These are phyloP conservation scores for Lactarius quietus DNA, from an alignment of 768 basidiomycete species.

Conservation along the genomic window DNA sequence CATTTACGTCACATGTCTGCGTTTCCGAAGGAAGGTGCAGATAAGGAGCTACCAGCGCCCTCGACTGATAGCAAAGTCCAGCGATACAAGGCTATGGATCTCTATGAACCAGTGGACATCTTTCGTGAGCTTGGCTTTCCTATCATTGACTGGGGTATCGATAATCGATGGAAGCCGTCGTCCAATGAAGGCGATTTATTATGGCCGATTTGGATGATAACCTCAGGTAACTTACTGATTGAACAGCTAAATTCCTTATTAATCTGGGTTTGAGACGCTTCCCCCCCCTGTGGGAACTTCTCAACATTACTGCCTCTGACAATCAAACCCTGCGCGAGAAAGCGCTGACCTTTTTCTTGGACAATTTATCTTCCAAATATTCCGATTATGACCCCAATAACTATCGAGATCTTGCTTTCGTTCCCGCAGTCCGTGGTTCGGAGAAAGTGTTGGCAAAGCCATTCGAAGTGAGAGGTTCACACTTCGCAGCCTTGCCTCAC, in stretches of 20 bases:
- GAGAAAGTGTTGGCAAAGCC: conserved; percentile 57
- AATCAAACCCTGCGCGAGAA: conserved; percentile 48
- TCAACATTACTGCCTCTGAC: conserved; percentile 62
- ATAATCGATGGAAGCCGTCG: conserved; percentile 70
- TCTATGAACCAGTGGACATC: conserved; percentile 80
- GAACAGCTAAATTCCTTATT: conserved; percentile 74
- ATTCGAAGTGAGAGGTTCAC: conserved; percentile 49
- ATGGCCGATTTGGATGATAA: background rate
- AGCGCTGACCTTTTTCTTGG: conserved; percentile 80
- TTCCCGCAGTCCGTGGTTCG: conserved; percentile 64
- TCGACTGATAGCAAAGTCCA: conserved; percentile 34
- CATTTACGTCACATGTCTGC: conserved; percentile 63
- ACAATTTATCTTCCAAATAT: conserved; percentile 64
- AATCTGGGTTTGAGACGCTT: conserved; percentile 62
- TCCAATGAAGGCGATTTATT: conserved; percentile 76
- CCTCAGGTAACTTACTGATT: background rate
- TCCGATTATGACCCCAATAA: conserved; percentile 51
- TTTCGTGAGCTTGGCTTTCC: conserved; percentile 75
- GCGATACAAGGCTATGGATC: conserved; percentile 61
- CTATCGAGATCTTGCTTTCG: conserved; percentile 62
- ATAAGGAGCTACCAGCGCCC: conserved; percentile 26
- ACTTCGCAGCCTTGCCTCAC: background rate
- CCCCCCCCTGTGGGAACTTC: conserved; percentile 62
- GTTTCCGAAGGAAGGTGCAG: conserved; percentile 57
- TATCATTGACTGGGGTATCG: conserved; percentile 81